A percentile compares a stretch with the other conserved stretches of the same genome.
Conservation (phyloP, 495 filamentous ascomycete species). For the Penicillium desertorum region DNA sequence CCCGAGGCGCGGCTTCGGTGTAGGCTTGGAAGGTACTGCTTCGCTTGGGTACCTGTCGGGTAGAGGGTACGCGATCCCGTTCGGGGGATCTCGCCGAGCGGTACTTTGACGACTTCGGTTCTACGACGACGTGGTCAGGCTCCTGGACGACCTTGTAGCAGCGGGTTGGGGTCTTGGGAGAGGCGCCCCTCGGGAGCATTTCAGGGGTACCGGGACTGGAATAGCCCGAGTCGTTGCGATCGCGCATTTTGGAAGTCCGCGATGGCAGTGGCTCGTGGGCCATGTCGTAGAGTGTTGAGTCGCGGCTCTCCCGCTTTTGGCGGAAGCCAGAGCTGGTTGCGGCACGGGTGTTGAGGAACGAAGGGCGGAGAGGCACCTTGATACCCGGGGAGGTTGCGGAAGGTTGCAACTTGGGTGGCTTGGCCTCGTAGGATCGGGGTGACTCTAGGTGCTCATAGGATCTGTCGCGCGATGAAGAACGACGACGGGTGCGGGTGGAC, state of each 20-base stretch:
- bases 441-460: conserved; percentile 39
- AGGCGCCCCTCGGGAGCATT: conserved; percentile 26
- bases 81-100: conserved; percentile 25
- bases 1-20: conserved; percentile 14
- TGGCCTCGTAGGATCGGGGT: conserved; percentile 27
- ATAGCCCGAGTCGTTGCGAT: conserved; percentile 48
- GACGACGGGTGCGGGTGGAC: conserved; percentile 31
- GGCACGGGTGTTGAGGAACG: conserved; percentile 33
- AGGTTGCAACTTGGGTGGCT: conserved; percentile 34
- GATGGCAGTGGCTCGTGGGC: conserved; percentile 22
- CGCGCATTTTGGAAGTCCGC: conserved; percentile 39
- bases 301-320: conserved; percentile 26
- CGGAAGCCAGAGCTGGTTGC: conserved; percentile 32
- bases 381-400: conserved; percentile 28
- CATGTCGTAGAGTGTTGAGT: conserved; percentile 24
- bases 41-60: conserved; percentile 18
- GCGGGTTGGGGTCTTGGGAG: conserved; percentile 36
- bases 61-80: conserved; percentile 17
- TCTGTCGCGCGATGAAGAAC: conserved; percentile 34
- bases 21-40: conserved; percentile 19
- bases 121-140: conserved; percentile 33
- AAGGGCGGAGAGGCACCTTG: conserved; percentile 29
- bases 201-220: conserved; percentile 48
- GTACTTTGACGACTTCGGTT: conserved; percentile 30
- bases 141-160: conserved; percentile 37